These are phyloP conservation scores for Botrytis fragariae DNA, from an alignment of 2,329 filamentous ascomycete species.

Conservation along the genomic window DNA sequence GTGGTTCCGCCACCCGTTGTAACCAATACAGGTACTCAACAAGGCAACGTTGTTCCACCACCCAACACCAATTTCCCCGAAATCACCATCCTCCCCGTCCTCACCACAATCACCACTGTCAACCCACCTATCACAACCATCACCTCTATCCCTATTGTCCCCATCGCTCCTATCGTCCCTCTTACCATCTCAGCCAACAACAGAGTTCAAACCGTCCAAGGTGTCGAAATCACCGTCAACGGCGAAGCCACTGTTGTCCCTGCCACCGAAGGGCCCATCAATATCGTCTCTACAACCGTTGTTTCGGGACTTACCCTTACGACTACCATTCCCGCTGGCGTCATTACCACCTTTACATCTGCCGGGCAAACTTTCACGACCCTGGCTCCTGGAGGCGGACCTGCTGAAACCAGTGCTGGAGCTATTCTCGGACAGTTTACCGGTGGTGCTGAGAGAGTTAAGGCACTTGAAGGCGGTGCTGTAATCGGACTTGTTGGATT, in stretches of 20 bases:
- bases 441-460: not conserved
- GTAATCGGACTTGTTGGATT: slow-evolving; percentile 16
- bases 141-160: not conserved
- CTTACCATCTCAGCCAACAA: not conserved
- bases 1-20: not conserved
- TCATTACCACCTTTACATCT: not conserved
- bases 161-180: not conserved
- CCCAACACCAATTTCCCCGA: slow-evolving; percentile 2
- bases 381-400: not conserved
- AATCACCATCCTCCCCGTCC: slow-evolving; percentile 12
- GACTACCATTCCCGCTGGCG: not conserved
- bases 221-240: not conserved
- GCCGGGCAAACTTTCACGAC: slow-evolving; percentile 7
- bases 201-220: not conserved
- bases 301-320: not conserved
- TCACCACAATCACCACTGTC: slow-evolving; percentile 12
- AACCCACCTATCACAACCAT: slow-evolving; percentile 15
- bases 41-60: not conserved
- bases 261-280: not conserved
- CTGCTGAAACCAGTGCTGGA: not conserved
- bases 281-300: not conserved
- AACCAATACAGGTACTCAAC: not conserved
- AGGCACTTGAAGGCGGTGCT: not conserved
- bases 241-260: not conserved
- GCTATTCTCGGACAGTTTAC: not conserved